These are phyloP conservation scores for Pseudogymnoascus sp. DNA, from an alignment of 2,329 filamentous ascomycete species.

Conservation along the genomic window DNA sequence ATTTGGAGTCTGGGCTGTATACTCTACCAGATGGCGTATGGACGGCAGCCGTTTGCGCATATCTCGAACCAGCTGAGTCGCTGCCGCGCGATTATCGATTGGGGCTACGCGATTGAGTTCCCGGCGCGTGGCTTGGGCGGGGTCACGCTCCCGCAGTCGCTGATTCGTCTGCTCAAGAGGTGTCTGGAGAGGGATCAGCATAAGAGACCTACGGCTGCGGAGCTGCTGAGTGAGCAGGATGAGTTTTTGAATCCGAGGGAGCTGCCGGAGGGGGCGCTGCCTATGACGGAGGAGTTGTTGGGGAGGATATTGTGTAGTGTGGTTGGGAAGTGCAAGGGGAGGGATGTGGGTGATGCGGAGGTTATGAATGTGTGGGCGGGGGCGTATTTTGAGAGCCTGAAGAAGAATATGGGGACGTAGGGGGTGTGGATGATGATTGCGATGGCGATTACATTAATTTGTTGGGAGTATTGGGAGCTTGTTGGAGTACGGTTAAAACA, in stretches of 20 bases:
- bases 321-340: conserved; percentile 50
- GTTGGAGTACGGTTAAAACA: not conserved
- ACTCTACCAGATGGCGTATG: conserved; percentile 96
- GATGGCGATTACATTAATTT: not conserved
- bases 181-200: conserved; percentile 58
- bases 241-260: conserved; percentile 59
- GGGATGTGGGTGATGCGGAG: conserved; percentile 53
- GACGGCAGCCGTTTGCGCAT: conserved; percentile 89
- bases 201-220: conserved; percentile 55
- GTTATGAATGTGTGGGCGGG: conserved; percentile 49
- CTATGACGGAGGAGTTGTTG: conserved; percentile 56
- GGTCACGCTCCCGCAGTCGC: conserved; percentile 48
- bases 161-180: conserved; percentile 54
- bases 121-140: conserved; percentile 63
- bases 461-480: not conserved
- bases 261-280: conserved; percentile 44
- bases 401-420: not conserved
- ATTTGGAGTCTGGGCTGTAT: conserved; percentile 97
- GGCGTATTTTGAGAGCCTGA: conserved; percentile 22
- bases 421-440: not conserved
- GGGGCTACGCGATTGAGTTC: conserved; percentile 65
- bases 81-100: conserved; percentile 81
- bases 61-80: conserved; percentile 80
- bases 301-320: conserved; percentile 57
- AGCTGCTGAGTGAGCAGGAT: conserved; percentile 52